phyloP scores from a whole-genome alignment of 2,329 filamentous ascomycete species.

The Epichloe hybrida region DNA sequence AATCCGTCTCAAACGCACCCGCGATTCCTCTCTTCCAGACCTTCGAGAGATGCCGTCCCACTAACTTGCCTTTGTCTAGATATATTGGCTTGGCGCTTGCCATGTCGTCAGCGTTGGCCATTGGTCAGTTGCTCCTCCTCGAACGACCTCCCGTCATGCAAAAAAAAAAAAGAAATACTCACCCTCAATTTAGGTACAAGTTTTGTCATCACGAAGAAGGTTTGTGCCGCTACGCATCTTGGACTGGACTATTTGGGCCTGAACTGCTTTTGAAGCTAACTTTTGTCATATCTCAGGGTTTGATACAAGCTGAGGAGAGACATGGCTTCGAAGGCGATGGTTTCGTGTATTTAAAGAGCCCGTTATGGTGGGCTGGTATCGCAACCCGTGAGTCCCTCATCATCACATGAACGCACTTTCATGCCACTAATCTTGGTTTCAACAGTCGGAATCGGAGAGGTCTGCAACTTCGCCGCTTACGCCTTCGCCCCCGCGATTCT shows the following conservation, averaged over 20 bases:
- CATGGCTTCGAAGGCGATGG: slow-evolving; percentile 97
- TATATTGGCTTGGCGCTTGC: slow-evolving; percentile 66
- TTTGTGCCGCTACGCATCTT: slow-evolving; percentile 20
- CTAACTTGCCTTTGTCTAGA: slow-evolving; percentile 27
- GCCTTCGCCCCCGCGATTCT: slow-evolving; percentile 98
- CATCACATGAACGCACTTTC: background rate
- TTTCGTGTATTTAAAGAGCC: slow-evolving; percentile 84
- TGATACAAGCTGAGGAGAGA: slow-evolving; percentile 78
- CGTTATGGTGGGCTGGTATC: slow-evolving; percentile 96
- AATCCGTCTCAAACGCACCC: background rate
- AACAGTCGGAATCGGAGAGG: slow-evolving; percentile 77
- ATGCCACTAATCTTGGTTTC: slow-evolving; percentile 2
- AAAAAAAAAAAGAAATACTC: slow-evolving; percentile 7
- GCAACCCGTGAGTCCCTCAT: slow-evolving; percentile 53
- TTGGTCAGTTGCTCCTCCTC: slow-evolving; percentile 40
- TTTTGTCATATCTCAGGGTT: slow-evolving; percentile 41
- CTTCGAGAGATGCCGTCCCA: no score
- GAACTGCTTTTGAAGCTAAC: no score
- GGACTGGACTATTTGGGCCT: no score
- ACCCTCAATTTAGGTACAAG: slow-evolving; percentile 54
- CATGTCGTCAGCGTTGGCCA: slow-evolving; percentile 61
- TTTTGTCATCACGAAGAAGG: slow-evolving; percentile 99
- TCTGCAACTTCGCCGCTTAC: slow-evolving; percentile 96
- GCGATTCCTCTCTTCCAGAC: background rate
- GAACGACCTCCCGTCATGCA: background rate